A percentile compares a stretch with the other conserved stretches of the same genome.
phyloP scores from a whole-genome alignment of 441 rosid species.

The Pelargonium fulgidum region DNA sequence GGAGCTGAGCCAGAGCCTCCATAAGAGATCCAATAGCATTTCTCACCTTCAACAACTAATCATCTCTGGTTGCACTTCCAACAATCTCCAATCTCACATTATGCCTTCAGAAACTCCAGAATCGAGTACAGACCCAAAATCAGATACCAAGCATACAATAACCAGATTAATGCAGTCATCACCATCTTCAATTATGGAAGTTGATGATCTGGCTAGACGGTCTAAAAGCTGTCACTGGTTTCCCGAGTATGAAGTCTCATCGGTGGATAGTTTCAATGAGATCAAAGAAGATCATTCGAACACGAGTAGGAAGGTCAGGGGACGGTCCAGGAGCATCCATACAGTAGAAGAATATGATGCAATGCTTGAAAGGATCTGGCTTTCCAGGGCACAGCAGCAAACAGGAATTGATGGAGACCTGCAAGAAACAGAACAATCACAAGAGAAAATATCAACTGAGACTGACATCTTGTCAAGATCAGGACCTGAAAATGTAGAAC shows the following conservation, averaged over 20 bases:
- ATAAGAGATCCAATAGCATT: conserved; percentile 18
- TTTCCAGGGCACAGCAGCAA: not conserved
- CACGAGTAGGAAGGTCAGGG: conserved; percentile 11
- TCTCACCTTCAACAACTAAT: conserved; percentile 11
- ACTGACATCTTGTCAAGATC: conserved; percentile 8
- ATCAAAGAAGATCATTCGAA: conserved; percentile 6
- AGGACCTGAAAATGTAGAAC: conserved; percentile 15
- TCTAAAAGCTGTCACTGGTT: conserved; percentile 29
- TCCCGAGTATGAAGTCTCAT: conserved; percentile 11
- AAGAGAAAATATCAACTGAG: conserved; percentile 10
- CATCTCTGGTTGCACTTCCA: conserved; percentile 16
- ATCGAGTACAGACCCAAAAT: conserved; percentile 5
- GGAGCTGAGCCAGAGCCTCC: conserved; percentile 23
- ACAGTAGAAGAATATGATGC: conserved; percentile 37
- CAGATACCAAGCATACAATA: not conserved
- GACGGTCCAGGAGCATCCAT: conserved; percentile 29
- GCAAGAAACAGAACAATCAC: conserved; percentile 1
- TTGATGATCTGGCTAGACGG: conserved; percentile 19
- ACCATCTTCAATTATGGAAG: not conserved
- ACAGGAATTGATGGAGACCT: not conserved
- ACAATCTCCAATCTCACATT: conserved; percentile 14
- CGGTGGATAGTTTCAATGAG: conserved; percentile 7
- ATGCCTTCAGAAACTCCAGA: conserved; percentile 11
- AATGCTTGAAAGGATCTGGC: conserved; percentile 20
- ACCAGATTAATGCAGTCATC: conserved; percentile 1